Base-by-base conservation (phyloP, 2,329 filamentous ascomycete genomes). In the Fonsecaea pugnacius region DNA sequence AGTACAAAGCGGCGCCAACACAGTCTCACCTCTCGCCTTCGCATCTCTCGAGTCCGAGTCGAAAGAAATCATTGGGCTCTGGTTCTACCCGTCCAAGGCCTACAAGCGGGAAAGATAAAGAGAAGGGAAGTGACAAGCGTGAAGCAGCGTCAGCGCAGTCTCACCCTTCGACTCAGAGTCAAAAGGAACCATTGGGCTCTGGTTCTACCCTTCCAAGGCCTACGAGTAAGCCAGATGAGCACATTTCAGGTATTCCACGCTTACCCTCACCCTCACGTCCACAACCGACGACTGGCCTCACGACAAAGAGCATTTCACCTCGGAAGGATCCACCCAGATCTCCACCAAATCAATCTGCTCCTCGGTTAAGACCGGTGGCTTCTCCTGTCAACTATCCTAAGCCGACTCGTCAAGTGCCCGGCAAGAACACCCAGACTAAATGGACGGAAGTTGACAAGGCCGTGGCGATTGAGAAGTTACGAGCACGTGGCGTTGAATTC, bases 401-500 rank as follows among this genome's bases (percentile, higher is more conserved):
- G 43, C 18, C 7, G 14, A 24, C 21, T 27, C 10, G 43, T 27
- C 43, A 24, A 48, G 18, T 14, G 10, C 5, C 18, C 18, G 12
- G 8, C 43, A 48, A 48, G 43, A 48, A 27, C 24, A 14, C 21
- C 14, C 43, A 14, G 43, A 5, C 43, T 3, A 4, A 18, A 14
- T 27, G 1, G 8, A 21, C 40, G n/a, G n/a, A 57, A 5, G 55
- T 40, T 6, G 66, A 69, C 46, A 35, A 59, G 30, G 36, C 55
- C 16, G 35, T 16, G 30, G 57, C 67, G n/a, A 59, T 63, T n/a
- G 12, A 53, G 14, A 63, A 52, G n/a, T 58, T 68, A 21, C 57
- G 51, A 63, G 61, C 30, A 27, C 60, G 36, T 30, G 65, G 67
- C 5, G 61, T 67, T 43, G 63, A 67, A 38, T 35, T 52, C 7